A percentile compares a stretch with the other conserved stretches of the same genome.
Conservation (phyloP, 177 flowering plant genomes). For the Vitis hybrid region DNA sequence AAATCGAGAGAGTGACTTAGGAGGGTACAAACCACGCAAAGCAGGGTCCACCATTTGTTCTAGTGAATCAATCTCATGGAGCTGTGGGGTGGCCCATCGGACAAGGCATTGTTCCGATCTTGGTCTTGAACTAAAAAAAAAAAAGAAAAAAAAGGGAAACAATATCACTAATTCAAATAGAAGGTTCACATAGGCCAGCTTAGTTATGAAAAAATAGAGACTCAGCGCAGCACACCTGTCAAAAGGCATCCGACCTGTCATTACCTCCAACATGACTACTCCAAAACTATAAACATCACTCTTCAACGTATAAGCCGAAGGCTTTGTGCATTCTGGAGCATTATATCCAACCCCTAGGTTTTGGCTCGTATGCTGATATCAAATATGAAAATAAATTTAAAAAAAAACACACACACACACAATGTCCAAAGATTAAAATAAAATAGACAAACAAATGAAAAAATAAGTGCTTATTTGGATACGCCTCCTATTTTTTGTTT, state of each 20-base stretch:
- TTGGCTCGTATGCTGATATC: constrained; percentile 48
- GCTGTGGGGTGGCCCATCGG: constrained; percentile 80
- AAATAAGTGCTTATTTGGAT: no score
- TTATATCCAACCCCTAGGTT: constrained; percentile 65
- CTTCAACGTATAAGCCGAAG: constrained; percentile 63
- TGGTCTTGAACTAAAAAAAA: constrained; percentile 49
- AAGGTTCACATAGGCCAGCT: no score
- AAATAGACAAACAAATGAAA: no score
- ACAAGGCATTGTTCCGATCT: constrained; percentile 67
- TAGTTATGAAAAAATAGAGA: no score
- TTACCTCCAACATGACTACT: constrained; percentile 84
- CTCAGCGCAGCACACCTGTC: constrained; percentile 46
- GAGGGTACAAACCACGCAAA: constrained; percentile 78
- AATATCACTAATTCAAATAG: background rate
- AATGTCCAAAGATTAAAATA: no score
- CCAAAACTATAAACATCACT: constrained; percentile 92
- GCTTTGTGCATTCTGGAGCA: constrained; percentile 81
- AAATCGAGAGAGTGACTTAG: constrained; percentile 75
- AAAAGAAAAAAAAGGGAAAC: background rate
- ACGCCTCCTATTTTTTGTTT: no score
- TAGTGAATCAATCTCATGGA: constrained; percentile 81
- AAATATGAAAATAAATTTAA: background rate
- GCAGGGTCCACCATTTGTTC: constrained; percentile 84
- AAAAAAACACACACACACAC: background rate
- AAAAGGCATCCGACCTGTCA: constrained; percentile 78